Evolutionary conservation across 805 yeast species (phyloP).

Genomic region (Clavispora santaluciae): DNA sequence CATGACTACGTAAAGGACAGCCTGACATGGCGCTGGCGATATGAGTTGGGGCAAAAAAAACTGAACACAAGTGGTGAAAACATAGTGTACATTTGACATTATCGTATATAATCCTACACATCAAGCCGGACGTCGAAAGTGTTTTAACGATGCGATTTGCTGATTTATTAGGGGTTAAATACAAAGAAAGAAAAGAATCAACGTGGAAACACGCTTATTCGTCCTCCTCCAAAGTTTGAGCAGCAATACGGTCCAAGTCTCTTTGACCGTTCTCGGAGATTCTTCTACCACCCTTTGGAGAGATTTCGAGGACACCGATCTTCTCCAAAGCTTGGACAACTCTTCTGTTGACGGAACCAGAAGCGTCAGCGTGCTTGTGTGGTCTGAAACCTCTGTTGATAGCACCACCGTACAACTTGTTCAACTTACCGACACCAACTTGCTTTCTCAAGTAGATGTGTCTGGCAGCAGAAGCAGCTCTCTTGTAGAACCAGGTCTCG

Average conservation of each 20-base stretch:
- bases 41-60: too few relatives aligned
- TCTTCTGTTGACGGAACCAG: conserved; percentile 98
- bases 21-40: too few relatives aligned
- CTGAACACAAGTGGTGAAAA: too few relatives aligned
- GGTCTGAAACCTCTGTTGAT: conserved; percentile 99
- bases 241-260: conserved; percentile 99
- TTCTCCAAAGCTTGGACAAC: conserved; percentile 97
- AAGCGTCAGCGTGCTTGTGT: conserved; percentile 97
- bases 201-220: conserved; percentile 29
- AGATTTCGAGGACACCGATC: conserved; percentile 93
- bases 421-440: conserved; percentile 98
- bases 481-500: conserved; percentile 99
- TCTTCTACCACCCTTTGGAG: conserved; percentile 99
- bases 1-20: too few relatives aligned
- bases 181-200: neutral
- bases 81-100: conserved; percentile 1
- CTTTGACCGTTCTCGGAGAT: conserved; percentile 99
- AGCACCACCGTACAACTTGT: conserved; percentile 99
- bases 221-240: conserved; percentile 93
- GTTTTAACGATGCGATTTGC: conserved; percentile 2
- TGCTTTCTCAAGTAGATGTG: conserved; percentile 99
- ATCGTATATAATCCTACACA: neutral
- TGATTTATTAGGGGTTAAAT: conserved; percentile 3
- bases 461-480: conserved; percentile 99
- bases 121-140: neutral